phyloP scores from a whole-genome alignment of 73 alveolate species.

The Tetrahymena malaccensis region DNA sequence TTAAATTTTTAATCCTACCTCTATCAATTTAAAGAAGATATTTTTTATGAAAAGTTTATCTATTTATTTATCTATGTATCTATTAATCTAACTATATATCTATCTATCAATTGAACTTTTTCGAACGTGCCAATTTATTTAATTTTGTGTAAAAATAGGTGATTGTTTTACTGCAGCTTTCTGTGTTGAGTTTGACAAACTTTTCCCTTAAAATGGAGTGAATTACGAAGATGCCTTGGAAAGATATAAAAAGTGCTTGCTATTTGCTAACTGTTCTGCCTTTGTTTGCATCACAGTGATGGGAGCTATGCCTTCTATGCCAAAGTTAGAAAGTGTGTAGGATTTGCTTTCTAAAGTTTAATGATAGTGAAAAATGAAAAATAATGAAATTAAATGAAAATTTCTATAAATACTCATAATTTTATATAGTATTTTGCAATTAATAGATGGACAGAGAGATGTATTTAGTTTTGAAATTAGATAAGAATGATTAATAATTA shows the following conservation, averaged over 20 bases:
- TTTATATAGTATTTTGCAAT: too few species aligned
- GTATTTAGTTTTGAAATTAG: not conserved
- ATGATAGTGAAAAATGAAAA: not conserved
- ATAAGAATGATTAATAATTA: not conserved
- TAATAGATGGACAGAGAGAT: too few species aligned
- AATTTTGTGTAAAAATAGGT: not conserved
- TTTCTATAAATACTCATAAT: too few species aligned
- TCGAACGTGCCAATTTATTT: not conserved
- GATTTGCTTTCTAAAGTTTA: not conserved
- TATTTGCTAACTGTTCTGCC: constrained; percentile 53
- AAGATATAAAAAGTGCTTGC: constrained; percentile 26
- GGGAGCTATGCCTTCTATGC: constrained; percentile 53
- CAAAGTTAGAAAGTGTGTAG: constrained; percentile 21
- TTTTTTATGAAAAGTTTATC: too few species aligned
- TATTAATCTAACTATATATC: too few species aligned
- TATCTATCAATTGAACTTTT: not conserved
- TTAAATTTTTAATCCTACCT: too few species aligned
- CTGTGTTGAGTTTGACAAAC: constrained; percentile 1
- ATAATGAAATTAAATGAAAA: too few species aligned
- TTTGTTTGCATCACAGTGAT: constrained; percentile 31
- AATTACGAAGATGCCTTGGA: not conserved
- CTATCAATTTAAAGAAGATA: not conserved
- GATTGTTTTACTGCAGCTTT: constrained; percentile 55
- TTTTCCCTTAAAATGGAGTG: not conserved
- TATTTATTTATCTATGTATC: too few species aligned